phyloP scores from a whole-genome alignment of 2,329 filamentous ascomycete genomes.

The Ophiosphaerella korrae region DNA sequence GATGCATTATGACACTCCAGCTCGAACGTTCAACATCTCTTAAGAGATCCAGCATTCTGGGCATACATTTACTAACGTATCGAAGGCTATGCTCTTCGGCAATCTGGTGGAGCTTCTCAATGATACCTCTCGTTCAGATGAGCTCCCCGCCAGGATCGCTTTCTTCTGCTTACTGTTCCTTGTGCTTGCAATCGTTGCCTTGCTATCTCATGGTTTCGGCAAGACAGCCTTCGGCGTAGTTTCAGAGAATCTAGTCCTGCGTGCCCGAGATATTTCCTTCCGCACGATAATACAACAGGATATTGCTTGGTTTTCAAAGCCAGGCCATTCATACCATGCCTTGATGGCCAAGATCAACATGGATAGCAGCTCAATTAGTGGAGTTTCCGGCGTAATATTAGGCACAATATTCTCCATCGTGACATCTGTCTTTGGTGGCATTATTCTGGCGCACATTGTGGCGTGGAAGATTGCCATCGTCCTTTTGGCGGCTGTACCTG shows the following conservation, averaged over 20 bases:
- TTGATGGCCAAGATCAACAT: conserved; percentile 55
- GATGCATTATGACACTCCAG: neutral
- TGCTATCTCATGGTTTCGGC: conserved; percentile 51
- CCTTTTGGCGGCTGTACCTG: conserved; percentile 54
- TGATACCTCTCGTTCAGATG: conserved; percentile 20
- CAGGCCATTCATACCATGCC: conserved; percentile 50
- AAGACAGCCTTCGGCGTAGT: conserved; percentile 57
- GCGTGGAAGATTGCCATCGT: conserved; percentile 60
- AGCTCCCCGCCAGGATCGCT: conserved; percentile 38
- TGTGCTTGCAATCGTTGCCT: conserved; percentile 57
- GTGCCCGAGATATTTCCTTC: conserved; percentile 54
- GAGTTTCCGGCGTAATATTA: conserved; percentile 56
- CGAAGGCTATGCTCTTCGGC: conserved; percentile 32
- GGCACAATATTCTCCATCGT: conserved; percentile 57
- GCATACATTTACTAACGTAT: neutral
- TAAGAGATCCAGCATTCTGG: too few species aligned
- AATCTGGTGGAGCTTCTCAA: conserved; percentile 39
- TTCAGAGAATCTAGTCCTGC: conserved; percentile 52
- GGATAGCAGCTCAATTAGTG: conserved; percentile 55
- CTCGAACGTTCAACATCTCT: neutral
- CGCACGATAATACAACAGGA: conserved; percentile 61
- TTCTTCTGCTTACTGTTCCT: conserved; percentile 60
- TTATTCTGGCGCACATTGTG: conserved; percentile 54
- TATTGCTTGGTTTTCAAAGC: conserved; percentile 56
- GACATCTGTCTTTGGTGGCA: conserved; percentile 54